These are phyloP conservation scores for Neofusicoccum parvum DNA, from an alignment of 2,329 filamentous ascomycete genomes.

Conservation along the genomic window DNA sequence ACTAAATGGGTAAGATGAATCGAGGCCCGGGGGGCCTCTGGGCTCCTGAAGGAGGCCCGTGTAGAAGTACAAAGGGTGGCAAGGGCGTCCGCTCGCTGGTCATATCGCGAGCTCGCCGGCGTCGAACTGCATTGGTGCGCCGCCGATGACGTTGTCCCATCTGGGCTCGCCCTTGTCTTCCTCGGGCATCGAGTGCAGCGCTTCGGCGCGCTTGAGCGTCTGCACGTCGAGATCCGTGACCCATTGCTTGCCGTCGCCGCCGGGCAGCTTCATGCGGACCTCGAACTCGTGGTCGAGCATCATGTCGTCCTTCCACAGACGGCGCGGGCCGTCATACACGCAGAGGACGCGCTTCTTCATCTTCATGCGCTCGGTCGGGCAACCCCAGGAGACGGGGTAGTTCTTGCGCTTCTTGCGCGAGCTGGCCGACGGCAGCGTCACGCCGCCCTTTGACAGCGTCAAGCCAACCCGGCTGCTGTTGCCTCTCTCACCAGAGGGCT, in stretches of 20 bases:
- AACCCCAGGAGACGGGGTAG: conserved; percentile 93
- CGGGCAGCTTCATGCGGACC: conserved; percentile 73
- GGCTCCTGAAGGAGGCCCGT: background rate
- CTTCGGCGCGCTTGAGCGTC: conserved; percentile 85
- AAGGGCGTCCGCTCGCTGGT: background rate
- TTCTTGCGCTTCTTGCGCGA: conserved; percentile 90
- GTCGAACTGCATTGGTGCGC: conserved; percentile 5
- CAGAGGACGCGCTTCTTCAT: conserved; percentile 97
- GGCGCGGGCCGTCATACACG: conserved; percentile 84
- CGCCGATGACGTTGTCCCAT: conserved; percentile 62
- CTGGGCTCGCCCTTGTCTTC: conserved; percentile 89
- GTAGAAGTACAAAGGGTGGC: conserved; percentile 8
- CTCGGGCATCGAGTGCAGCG: conserved; percentile 74
- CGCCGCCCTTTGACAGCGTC: conserved; percentile 77
- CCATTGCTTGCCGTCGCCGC: conserved; percentile 64
- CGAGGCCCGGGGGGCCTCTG: background rate
- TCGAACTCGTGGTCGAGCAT: conserved; percentile 96
- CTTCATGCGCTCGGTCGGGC: conserved; percentile 89
- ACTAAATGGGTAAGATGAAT: background rate
- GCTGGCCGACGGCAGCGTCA: conserved; percentile 52
- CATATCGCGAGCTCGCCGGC: conserved; percentile 10
- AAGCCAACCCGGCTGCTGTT: conserved; percentile 53
- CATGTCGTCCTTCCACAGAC: conserved; percentile 97
- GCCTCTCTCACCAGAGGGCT: conserved; percentile 19
- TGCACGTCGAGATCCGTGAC: conserved; percentile 92